phyloP scores from a whole-genome alignment of 2,329 filamentous ascomycete genomes.

The Apiospora hydei region DNA sequence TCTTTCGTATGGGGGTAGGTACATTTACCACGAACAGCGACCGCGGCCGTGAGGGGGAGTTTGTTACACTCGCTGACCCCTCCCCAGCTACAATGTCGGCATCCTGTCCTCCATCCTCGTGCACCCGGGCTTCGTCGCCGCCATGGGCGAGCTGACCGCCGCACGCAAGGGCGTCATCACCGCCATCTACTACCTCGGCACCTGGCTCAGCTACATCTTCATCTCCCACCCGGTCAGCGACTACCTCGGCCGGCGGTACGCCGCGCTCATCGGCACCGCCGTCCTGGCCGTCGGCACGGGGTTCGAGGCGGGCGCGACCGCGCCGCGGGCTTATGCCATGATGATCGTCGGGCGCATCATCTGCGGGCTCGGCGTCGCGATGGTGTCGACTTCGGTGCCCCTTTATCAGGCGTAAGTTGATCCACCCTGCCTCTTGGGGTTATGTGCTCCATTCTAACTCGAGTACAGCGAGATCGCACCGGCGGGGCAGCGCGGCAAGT shows the following conservation, averaged over 20 bases:
- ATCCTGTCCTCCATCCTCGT: conserved; percentile 64
- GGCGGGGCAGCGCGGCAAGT: conserved; percentile 59
- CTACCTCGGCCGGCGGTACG: conserved; percentile 57
- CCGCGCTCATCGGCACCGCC: conserved; percentile 55
- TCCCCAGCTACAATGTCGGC: conserved; percentile 60
- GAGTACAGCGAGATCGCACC: conserved; percentile 59
- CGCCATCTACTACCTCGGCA: conserved; percentile 64
- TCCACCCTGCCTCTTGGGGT: background rate
- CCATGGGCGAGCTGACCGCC: conserved; percentile 53
- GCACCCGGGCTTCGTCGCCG: conserved; percentile 59
- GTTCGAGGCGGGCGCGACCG: conserved; percentile 53
- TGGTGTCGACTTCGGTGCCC: conserved; percentile 64
- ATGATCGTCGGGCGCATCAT: conserved; percentile 60
- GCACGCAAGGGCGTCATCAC: conserved; percentile 60
- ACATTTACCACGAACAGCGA: background rate
- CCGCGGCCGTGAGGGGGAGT: background rate
- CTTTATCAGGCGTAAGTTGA: conserved; percentile 59
- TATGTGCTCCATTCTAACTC: conserved; percentile 2
- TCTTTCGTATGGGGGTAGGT: conserved; percentile 64
- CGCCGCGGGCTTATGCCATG: conserved; percentile 50
- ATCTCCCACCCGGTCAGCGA: conserved; percentile 60
- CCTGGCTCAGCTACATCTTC: conserved; percentile 62
- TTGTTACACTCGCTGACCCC: background rate
- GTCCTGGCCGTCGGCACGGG: conserved; percentile 57
- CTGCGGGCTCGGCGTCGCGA: conserved; percentile 59